Percentiles rank a stretch among this genome's conserved stretches.
Conservation (phyloP, 306 rosid genomes). For the Dalbergia cochinchinensis region DNA sequence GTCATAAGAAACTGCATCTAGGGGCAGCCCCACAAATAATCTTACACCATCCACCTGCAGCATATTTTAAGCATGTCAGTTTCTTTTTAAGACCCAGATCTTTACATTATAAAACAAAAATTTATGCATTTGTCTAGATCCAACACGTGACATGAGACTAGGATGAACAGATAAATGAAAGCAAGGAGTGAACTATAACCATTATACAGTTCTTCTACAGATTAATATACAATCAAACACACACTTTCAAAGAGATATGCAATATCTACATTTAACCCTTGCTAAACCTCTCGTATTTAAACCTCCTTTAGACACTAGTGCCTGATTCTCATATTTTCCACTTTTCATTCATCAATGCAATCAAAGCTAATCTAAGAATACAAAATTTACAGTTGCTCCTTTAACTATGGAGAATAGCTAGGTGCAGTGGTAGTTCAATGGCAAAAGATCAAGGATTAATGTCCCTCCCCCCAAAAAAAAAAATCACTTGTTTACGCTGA, state of each 20-base stretch:
- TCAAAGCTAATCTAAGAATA: neutral
- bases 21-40: conserved; percentile 57
- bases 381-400: conserved; percentile 17
- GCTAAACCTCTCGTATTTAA: neutral
- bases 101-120: neutral
- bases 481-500: neutral
- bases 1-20: conserved; percentile 49
- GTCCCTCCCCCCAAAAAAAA: too few species aligned
- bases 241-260: neutral
- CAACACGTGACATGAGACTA: conserved; percentile 10
- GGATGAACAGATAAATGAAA: neutral
- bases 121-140: neutral
- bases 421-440: neutral
- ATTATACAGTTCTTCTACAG: neutral
- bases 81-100: conserved; percentile 7
- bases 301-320: neutral
- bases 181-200: neutral
- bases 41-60: conserved; percentile 55
- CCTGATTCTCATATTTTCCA: conserved; percentile 21
- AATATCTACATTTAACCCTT: neutral
- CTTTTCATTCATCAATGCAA: conserved; percentile 30
- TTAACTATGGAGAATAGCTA: neutral
- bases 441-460: conserved; percentile 11
- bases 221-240: neutral
- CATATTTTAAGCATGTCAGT: conserved; percentile 38